Conservation (phyloP, 371 early-diverging fungal species). For the Synchytrium microbalum region DNA sequence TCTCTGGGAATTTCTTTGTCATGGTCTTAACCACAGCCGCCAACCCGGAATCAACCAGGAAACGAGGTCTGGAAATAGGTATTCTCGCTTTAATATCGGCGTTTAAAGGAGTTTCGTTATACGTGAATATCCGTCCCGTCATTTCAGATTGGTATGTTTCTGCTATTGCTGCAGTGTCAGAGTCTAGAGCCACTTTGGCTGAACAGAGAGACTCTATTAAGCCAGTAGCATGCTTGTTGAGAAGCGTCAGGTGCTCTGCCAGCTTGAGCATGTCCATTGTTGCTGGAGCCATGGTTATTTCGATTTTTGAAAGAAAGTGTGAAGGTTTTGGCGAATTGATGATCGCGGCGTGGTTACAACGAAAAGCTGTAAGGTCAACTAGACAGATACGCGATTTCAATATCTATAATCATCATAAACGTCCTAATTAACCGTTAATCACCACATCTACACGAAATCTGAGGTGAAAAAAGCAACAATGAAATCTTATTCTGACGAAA, state of each 20-base stretch:
- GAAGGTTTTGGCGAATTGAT: too few species aligned
- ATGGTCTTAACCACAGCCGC: conserved; percentile 16
- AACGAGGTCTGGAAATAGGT: conserved; percentile 9
- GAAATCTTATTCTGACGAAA: too few species aligned
- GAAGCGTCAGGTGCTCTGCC: background rate
- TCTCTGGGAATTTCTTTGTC: conserved; percentile 28
- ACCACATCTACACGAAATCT: too few species aligned
- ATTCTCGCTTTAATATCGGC: conserved; percentile 19
- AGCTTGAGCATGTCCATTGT: background rate
- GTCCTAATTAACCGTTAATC: too few species aligned
- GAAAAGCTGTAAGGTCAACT: too few species aligned
- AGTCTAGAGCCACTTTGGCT: background rate
- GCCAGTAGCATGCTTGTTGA: background rate
- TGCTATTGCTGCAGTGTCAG: background rate
- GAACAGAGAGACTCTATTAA: background rate
- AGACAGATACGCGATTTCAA: too few species aligned
- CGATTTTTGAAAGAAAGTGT: too few species aligned
- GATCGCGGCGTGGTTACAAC: too few species aligned
- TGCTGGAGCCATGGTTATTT: background rate
- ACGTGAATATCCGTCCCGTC: conserved; percentile 6
- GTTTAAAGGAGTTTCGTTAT: conserved; percentile 13
- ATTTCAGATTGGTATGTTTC: background rate
- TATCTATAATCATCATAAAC: too few species aligned
- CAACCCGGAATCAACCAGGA: conserved; percentile 17
- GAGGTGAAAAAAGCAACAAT: too few species aligned